Evolutionary conservation across 2,329 filamentous ascomycete species (phyloP).

Genomic region (Diaporthe destruens): DNA sequence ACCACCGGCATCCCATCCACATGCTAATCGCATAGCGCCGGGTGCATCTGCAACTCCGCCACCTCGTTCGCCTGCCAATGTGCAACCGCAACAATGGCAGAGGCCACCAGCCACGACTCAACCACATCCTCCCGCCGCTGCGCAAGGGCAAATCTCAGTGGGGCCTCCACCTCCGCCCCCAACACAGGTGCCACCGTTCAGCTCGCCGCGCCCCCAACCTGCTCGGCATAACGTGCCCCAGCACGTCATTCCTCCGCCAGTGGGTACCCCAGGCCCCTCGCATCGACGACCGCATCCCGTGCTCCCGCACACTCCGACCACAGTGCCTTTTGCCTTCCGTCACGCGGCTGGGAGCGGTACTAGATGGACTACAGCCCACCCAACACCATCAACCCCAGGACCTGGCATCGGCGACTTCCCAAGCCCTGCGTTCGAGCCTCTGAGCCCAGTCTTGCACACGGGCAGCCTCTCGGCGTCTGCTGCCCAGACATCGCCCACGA

Average conservation of each 20-base stretch:
- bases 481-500: slow-evolving; percentile 51
- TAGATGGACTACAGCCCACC: slow-evolving; percentile 66
- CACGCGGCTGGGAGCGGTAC: slow-evolving; percentile 59
- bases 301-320: slow-evolving; percentile 44
- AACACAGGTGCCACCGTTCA: slow-evolving; percentile 41
- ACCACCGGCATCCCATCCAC: slow-evolving; percentile 32
- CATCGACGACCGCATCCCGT: slow-evolving; percentile 34
- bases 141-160: slow-evolving; percentile 28
- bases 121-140: not conserved
- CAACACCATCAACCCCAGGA: slow-evolving; percentile 70
- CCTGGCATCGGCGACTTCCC: slow-evolving; percentile 55
- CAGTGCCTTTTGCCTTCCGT: slow-evolving; percentile 38
- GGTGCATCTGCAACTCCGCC: slow-evolving; percentile 34
- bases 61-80: slow-evolving; percentile 34
- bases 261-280: slow-evolving; percentile 31
- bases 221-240: slow-evolving; percentile 41
- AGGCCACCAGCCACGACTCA: slow-evolving; percentile 34
- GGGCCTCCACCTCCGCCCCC: slow-evolving; percentile 20
- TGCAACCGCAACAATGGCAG: slow-evolving; percentile 36
- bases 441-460: slow-evolving; percentile 65
- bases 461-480: slow-evolving; percentile 52
- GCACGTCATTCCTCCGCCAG: slow-evolving; percentile 37
- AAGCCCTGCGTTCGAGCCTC: slow-evolving; percentile 69
- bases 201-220: slow-evolving; percentile 42
- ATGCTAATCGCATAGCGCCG: slow-evolving; percentile 32